These are phyloP conservation scores for Pyrus betulifolia DNA, from an alignment of 306 rosid species.

Conservation along the genomic window DNA sequence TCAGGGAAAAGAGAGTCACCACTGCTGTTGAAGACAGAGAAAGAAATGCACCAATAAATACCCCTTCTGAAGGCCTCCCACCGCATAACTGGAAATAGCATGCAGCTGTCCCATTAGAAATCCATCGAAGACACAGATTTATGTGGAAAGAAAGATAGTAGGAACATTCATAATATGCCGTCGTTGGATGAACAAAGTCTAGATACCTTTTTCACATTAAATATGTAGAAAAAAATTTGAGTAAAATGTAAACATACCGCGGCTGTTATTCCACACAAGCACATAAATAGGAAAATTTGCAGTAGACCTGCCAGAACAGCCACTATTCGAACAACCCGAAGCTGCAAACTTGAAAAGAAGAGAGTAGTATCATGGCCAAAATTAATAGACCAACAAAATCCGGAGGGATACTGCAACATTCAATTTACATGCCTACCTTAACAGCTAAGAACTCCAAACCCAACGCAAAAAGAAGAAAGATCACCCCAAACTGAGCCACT, in stretches of 20 bases:
- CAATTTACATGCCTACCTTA: constrained; percentile 48
- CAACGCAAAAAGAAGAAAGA: constrained; percentile 91
- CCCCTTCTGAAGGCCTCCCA: constrained; percentile 91
- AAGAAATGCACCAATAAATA: constrained; percentile 74
- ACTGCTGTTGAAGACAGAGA: constrained; percentile 98
- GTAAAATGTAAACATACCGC: constrained; percentile 48
- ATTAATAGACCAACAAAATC: constrained; percentile 5
- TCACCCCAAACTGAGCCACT: constrained; percentile 98
- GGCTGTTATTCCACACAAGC: constrained; percentile 84
- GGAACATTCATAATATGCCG: not conserved
- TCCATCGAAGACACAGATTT: constrained; percentile 1
- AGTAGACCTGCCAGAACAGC: constrained; percentile 95
- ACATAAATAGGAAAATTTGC: constrained; percentile 87
- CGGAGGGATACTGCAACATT: constrained; percentile 7
- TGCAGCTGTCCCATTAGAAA: constrained; percentile 29
- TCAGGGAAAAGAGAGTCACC: constrained; percentile 42
- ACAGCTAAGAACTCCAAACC: constrained; percentile 86
- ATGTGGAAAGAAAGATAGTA: not conserved
- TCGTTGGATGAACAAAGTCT: not conserved
- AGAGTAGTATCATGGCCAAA: constrained; percentile 9
- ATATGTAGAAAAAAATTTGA: not conserved
- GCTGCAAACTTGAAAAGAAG: constrained; percentile 45
- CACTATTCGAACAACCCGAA: constrained; percentile 85
- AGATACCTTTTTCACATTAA: not conserved
- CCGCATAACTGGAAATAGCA: constrained; percentile 82